A percentile compares a stretch with the other conserved stretches of the same genome.
These are phyloP conservation scores for Chlamydomonas incerta DNA, from an alignment of 139 green algal genomes.

Conservation along the genomic window DNA sequence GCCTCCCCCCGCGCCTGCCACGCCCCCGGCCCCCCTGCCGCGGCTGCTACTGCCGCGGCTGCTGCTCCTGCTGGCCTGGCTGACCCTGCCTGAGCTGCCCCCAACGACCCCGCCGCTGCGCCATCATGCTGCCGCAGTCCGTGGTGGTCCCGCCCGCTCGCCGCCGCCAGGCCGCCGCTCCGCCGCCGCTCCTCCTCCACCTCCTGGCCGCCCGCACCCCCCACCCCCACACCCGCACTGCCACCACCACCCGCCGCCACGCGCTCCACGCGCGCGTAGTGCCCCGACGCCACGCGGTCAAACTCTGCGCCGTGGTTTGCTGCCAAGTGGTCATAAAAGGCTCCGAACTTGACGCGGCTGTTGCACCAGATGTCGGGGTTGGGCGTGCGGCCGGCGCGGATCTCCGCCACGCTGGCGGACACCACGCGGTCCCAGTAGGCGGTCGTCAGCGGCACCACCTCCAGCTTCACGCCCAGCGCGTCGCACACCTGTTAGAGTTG, in stretches of 20 bases:
- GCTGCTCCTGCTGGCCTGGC: constrained; percentile 11
- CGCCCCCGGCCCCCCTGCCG: background rate
- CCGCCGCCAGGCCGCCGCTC: background rate
- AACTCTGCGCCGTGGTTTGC: constrained; percentile 42
- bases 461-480: constrained; percentile 75
- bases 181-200: background rate
- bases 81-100: background rate
- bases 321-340: constrained; percentile 90
- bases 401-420: constrained; percentile 83
- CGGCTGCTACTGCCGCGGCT: no score
- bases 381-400: constrained; percentile 90
- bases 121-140: background rate
- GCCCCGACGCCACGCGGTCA: constrained; percentile 49
- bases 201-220: background rate
- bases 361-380: constrained; percentile 99
- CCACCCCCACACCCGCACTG: no score
- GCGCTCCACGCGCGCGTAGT: constrained; percentile 56
- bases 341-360: constrained; percentile 75
- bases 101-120: no score
- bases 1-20: background rate
- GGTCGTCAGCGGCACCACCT: constrained; percentile 83
- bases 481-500: constrained; percentile 74
- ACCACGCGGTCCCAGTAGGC: constrained; percentile 96
- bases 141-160: background rate
- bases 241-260: background rate